Percentiles rank a stretch among this genome's conserved stretches.
Evolutionary conservation across 352 stramenopile genomes (phyloP).

Genomic region (Plasmopara muralis): DNA sequence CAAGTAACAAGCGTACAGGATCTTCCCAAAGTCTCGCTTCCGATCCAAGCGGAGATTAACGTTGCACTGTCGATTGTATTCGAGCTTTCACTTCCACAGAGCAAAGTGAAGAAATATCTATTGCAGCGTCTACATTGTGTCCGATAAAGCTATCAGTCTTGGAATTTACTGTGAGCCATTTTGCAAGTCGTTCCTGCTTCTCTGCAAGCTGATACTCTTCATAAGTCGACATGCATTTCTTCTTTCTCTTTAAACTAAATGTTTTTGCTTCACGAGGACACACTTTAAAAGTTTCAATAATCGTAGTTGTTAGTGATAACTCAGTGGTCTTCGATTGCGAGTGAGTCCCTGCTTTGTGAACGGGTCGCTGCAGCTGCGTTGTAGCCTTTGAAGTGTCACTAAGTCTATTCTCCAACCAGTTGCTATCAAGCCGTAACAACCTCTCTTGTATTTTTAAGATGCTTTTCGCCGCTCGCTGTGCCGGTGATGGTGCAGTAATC

Average conservation of each 20-base stretch:
- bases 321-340: slow-evolving; percentile 2
- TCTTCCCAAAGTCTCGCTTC: slow-evolving; percentile 36
- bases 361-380: slow-evolving; percentile 5
- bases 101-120: slow-evolving; percentile 10
- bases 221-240: slow-evolving; percentile 17
- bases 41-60: slow-evolving; percentile 8
- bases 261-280: slow-evolving; percentile 5
- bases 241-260: slow-evolving; percentile 13
- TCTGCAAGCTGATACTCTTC: slow-evolving; percentile 15
- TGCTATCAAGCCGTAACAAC: slow-evolving; percentile 20
- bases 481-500: slow-evolving; percentile 6
- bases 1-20: slow-evolving; percentile 40
- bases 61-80: slow-evolving; percentile 30
- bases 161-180: slow-evolving; percentile 17
- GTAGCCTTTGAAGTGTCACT: not conserved
- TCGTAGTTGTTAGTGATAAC: slow-evolving; percentile 1
- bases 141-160: slow-evolving; percentile 2
- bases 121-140: not conserved
- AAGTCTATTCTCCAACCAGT: slow-evolving; percentile 6
- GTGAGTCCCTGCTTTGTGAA: slow-evolving; percentile 1
- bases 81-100: slow-evolving; percentile 33
- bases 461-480: slow-evolving; percentile 44
- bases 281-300: not conserved
- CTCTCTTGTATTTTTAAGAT: slow-evolving; percentile 48
- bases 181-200: slow-evolving; percentile 15